Evolutionary conservation across 2,329 filamentous ascomycete genomes (phyloP).

Genomic region (Talaromyces sp.): DNA sequence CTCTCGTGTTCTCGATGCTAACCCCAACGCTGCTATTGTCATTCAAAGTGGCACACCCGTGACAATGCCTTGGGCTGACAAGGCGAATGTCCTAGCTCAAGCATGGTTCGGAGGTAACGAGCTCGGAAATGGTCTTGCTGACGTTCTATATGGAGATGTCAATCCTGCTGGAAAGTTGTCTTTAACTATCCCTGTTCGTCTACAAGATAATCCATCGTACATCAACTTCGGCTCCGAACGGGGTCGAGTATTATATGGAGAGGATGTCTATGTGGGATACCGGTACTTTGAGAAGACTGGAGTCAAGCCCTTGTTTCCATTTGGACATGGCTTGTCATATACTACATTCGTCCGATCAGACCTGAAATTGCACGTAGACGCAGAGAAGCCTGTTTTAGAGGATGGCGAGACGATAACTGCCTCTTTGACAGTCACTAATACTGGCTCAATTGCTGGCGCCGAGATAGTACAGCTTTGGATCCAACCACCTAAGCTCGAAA

Average conservation of each 20-base stretch:
- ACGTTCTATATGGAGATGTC: conserved; percentile 69
- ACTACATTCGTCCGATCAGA: conserved; percentile 62
- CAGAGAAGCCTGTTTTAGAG: conserved; percentile 36
- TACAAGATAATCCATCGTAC: conserved; percentile 71
- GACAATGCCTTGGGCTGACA: conserved; percentile 48
- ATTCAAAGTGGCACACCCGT: conserved; percentile 73
- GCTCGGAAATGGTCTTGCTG: conserved; percentile 75
- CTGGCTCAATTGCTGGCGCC: conserved; percentile 50
- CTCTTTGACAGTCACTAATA: conserved; percentile 51
- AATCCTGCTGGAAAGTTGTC: conserved; percentile 75
- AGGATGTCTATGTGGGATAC: conserved; percentile 79
- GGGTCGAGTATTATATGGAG: conserved; percentile 70
- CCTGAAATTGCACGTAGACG: conserved; percentile 34
- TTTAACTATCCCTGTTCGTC: conserved; percentile 64
- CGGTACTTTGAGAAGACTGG: conserved; percentile 73
- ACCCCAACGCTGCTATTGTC: conserved; percentile 68
- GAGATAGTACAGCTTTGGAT: conserved; percentile 58
- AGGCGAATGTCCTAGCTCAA: conserved; percentile 61
- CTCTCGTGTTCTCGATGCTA: conserved; percentile 60
- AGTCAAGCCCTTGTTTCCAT: conserved; percentile 66
- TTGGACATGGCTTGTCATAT: conserved; percentile 77
- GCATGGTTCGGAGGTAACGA: conserved; percentile 89
- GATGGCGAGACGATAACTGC: conserved; percentile 49
- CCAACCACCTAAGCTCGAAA: conserved; percentile 44
- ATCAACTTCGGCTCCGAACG: conserved; percentile 71